These are phyloP conservation scores for Chlorencoelia australis DNA, from an alignment of 2,329 filamentous ascomycete genomes.

Conservation along the genomic window DNA sequence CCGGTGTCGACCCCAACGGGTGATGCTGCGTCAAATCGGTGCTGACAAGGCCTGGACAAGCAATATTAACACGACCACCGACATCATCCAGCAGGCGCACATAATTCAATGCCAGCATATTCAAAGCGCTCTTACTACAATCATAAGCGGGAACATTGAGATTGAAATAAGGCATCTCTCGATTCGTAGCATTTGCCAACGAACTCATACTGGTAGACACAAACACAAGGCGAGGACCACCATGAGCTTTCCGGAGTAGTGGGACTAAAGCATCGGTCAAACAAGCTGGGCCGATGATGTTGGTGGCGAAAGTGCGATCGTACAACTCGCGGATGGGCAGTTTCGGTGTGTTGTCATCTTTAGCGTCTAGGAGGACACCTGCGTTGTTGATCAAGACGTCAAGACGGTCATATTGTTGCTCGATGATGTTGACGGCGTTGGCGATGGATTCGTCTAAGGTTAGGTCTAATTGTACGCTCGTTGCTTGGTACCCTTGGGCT, in stretches of 20 bases:
- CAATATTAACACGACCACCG: constrained; percentile 19
- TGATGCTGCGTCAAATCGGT: constrained; percentile 20
- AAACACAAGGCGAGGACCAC: constrained; percentile 20
- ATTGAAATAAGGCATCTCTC: constrained; percentile 6
- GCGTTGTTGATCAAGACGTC: constrained; percentile 18
- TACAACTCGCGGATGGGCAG: constrained; percentile 11
- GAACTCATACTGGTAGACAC: constrained; percentile 19
- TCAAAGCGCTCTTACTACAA: constrained; percentile 23
- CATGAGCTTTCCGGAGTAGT: constrained; percentile 25
- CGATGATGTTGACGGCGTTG: constrained; percentile 4
- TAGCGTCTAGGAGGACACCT: constrained; percentile 6
- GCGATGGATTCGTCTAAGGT: constrained; percentile 10
- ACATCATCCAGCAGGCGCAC: constrained; percentile 17
- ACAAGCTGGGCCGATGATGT: constrained; percentile 22
- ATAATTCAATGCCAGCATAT: constrained; percentile 24
- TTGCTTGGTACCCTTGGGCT: not conserved
- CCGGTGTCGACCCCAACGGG: constrained; percentile 6
- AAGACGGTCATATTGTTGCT: constrained; percentile 6
- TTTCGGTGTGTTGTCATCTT: not conserved
- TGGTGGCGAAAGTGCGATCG: constrained; percentile 20
- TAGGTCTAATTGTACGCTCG: constrained; percentile 9
- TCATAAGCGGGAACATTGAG: constrained; percentile 16
- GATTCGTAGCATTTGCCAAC: constrained; percentile 9
- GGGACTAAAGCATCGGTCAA: constrained; percentile 27
- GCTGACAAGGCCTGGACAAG: constrained; percentile 19